Percentiles rank a stretch among this genome's conserved stretches.
Conservation (phyloP, 1,284 basidiomycete genomes). For the Mycena citricolor region DNA sequence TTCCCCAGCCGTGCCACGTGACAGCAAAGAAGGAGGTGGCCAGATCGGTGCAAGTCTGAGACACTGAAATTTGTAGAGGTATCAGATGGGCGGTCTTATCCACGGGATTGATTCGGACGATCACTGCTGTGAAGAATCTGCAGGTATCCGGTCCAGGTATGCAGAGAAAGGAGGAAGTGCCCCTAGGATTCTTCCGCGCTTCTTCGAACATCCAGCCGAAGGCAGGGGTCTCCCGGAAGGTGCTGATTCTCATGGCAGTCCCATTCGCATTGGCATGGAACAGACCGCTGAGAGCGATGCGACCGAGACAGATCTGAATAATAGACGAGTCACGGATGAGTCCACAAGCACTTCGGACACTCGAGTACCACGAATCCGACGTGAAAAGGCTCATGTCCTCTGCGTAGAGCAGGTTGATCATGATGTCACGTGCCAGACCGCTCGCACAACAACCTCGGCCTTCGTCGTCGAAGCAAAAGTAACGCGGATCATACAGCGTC, state of each 20-base stretch:
- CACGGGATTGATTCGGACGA: conserved; percentile 18
- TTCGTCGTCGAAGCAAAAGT: conserved; percentile 18
- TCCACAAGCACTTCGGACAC: conserved; percentile 7
- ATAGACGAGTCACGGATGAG: conserved; percentile 10
- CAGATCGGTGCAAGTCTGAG: conserved; percentile 6
- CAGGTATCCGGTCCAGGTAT: conserved; percentile 17
- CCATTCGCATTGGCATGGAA: conserved; percentile 17
- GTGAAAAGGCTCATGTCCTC: conserved; percentile 14
- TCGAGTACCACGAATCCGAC: conserved; percentile 19
- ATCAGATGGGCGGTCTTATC: conserved; percentile 20
- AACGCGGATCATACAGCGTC: conserved; percentile 16
- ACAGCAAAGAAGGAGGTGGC: conserved; percentile 18
- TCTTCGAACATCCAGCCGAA: conserved; percentile 22
- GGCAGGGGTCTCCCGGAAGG: conserved; percentile 14
- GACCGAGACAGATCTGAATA: conserved; percentile 16
- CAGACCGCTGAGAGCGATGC: conserved; percentile 14
- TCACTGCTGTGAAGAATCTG: conserved; percentile 16
- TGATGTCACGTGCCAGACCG: conserved; percentile 13
- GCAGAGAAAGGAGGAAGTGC: conserved; percentile 17
- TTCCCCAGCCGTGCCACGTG: conserved; percentile 20
- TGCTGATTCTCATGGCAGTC: conserved; percentile 17
- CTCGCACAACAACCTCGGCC: conserved; percentile 9
- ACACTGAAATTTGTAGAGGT: conserved; percentile 16
- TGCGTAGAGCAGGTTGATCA: conserved; percentile 8
- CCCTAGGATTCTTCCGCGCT: conserved; percentile 15